phyloP scores from a whole-genome alignment of 805 yeast genomes.

The Candida maltosa region DNA sequence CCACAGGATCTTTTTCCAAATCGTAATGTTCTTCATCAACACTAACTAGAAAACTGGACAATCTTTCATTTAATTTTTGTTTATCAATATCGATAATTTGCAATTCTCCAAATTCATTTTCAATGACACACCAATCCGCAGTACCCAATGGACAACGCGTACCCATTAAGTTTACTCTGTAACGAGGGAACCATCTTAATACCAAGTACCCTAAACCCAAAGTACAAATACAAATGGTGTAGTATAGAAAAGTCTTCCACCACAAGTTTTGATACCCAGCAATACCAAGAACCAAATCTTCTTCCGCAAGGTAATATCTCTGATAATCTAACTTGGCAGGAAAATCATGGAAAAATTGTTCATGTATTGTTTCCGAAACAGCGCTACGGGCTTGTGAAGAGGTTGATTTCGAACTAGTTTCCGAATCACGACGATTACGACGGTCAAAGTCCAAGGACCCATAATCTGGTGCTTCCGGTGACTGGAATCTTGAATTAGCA shows the following conservation, averaged over 20 bases:
- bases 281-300: conserved; percentile 89
- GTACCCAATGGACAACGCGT: conserved; percentile 63
- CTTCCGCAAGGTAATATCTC: conserved; percentile 90
- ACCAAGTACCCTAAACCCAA: conserved; percentile 71
- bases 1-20: conserved; percentile 52
- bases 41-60: conserved; percentile 63
- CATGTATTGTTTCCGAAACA: conserved; percentile 17
- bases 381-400: conserved; percentile 14
- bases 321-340: conserved; percentile 54
- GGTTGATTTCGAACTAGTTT: conserved; percentile 11
- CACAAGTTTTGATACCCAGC: conserved; percentile 76
- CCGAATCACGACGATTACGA: conserved; percentile 18
- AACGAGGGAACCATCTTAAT: conserved; percentile 83
- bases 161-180: conserved; percentile 67
- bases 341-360: conserved; percentile 13
- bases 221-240: conserved; percentile 52
- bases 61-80: conserved; percentile 62
- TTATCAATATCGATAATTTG: conserved; percentile 54
- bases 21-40: conserved; percentile 17
- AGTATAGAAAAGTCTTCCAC: conserved; percentile 46
- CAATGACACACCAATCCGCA: conserved; percentile 91
- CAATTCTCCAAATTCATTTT: conserved; percentile 89
- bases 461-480: conserved; percentile 17
- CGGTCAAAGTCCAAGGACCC: conserved; percentile 28
- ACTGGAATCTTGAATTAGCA: conserved; percentile 5